Conservation (phyloP, 257 asterid species). For the Ligustrum vulgare region DNA sequence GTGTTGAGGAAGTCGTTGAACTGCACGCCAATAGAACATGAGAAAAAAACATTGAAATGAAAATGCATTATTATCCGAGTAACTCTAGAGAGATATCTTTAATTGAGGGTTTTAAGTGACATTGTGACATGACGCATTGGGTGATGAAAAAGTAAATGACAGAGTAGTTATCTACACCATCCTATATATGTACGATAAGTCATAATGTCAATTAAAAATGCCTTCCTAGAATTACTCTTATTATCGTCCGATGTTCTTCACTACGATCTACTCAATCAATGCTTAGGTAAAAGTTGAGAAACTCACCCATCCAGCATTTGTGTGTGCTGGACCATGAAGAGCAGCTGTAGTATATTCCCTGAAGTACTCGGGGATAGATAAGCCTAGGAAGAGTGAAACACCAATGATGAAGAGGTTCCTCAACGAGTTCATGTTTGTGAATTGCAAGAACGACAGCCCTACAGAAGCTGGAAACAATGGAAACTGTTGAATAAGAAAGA, state of each 20-base stretch:
- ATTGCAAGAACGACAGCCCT: conserved; percentile 90
- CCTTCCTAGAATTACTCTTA: too few species aligned
- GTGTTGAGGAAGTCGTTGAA: conserved; percentile 95
- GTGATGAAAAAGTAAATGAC: too few species aligned
- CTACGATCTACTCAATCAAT: background rate
- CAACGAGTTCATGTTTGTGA: conserved; percentile 98
- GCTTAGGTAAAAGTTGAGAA: background rate
- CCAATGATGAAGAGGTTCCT: conserved; percentile 89
- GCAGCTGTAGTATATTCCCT: conserved; percentile 79
- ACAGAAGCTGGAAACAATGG: conserved; percentile 67
- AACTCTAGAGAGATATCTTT: too few species aligned
- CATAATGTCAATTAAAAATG: too few species aligned
- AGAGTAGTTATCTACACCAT: too few species aligned
- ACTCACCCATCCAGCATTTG: conserved; percentile 95
- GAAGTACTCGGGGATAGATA: conserved; percentile 94
- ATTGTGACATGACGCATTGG: too few species aligned
- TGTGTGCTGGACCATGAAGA: conserved; percentile 84
- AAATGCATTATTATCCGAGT: background rate
- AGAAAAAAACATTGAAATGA: background rate
- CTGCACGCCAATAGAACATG: conserved; percentile 42
- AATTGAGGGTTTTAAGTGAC: too few species aligned
- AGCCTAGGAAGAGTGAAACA: conserved; percentile 84
- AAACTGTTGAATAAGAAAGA: background rate
- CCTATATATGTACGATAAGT: too few species aligned
- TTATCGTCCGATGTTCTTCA: too few species aligned